Conservation (phyloP, 2,329 filamentous ascomycete genomes). For the Fusarium robinianum region DNA sequence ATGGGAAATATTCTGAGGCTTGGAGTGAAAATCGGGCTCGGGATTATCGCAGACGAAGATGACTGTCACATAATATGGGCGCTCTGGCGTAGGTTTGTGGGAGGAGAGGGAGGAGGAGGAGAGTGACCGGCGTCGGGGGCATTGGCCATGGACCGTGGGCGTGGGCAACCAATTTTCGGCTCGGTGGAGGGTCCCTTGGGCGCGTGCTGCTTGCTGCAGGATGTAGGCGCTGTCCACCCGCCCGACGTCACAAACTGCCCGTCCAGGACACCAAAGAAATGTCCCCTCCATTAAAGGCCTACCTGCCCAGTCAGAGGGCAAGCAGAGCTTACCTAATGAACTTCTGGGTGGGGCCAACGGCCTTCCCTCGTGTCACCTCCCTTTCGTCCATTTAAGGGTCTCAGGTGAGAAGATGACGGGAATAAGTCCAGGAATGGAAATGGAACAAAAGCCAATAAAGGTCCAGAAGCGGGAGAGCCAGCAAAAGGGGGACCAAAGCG, state of each 20-base stretch:
- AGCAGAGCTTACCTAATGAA: too few species aligned
- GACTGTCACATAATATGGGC: slow-evolving; percentile 31
- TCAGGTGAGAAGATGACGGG: too few species aligned
- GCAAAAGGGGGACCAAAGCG: too few species aligned
- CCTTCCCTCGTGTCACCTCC: too few species aligned
- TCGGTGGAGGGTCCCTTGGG: slow-evolving; percentile 16
- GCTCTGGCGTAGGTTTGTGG: slow-evolving; percentile 13
- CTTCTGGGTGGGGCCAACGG: too few species aligned
- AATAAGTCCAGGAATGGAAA: too few species aligned
- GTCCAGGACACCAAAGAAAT: too few species aligned
- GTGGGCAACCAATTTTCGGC: slow-evolving; percentile 27
- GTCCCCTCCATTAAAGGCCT: too few species aligned
- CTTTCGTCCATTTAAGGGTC: too few species aligned
- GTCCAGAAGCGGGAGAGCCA: too few species aligned
- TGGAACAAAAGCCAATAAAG: too few species aligned
- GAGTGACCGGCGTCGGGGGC: slow-evolving; percentile 31
- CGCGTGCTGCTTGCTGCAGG: slow-evolving; percentile 12
- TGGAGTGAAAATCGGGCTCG: slow-evolving; percentile 2
- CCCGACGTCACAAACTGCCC: slow-evolving; percentile 33
- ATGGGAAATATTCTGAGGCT: slow-evolving; percentile 6
- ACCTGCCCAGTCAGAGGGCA: too few species aligned
- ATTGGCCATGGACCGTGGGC: slow-evolving; percentile 18
- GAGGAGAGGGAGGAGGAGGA: slow-evolving; percentile 25
- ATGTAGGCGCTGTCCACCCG: background rate
- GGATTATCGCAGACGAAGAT: slow-evolving; percentile 1